Evolutionary conservation across 2,329 filamentous ascomycete species (phyloP), one percentile per base, ranked within the genome.

Genomic region (Eutypella sp.): DNA sequence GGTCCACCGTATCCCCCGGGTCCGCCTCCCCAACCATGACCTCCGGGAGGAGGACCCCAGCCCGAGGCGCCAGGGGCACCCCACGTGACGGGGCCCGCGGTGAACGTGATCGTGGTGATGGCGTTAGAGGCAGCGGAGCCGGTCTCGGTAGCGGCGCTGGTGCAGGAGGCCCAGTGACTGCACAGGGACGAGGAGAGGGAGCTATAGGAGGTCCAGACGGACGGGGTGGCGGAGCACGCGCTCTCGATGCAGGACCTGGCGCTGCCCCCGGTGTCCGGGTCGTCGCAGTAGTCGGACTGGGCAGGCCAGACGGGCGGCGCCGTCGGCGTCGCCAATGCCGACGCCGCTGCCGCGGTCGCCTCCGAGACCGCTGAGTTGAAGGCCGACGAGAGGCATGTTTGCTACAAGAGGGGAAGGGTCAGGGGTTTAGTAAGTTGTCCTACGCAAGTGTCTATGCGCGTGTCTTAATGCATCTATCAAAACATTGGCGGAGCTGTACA

Each of bases 181-280:
- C 70, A 73, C 18, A 73, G 62, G 6, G 67, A 70, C 8, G 65
- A 63, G 0, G 68, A 70, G 4, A 71, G 56, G 13, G 67, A 66
- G 42, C 45, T 49, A 51, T 64, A 64, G 11, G 57, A 61, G 31
- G 54, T 50, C 46, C 46, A 57, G n/a, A 57, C 59, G 3, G 60
- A 57, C 25, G 47, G 33, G 1, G 59, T 58, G 1, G 50, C 37
- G 22, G 54, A 49, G 49, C 59, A 64, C 20, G 60, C 63, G 34
- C 41, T 39, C 47, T 44, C 55, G 43, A 66, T 54, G 49, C 64
- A 67, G 41, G 49, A 48, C 13, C 46, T 57, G 36, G 62, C 51
- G 46, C 49, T 54, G 43, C 44, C 56, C 31, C 58, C 63, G 39
- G 52, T 56, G 47, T 52, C 50, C 9, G 49, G 20, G 36, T 39